Conservation (phyloP, 352 stramenopile species). For the Phytophthora palmivora region DNA sequence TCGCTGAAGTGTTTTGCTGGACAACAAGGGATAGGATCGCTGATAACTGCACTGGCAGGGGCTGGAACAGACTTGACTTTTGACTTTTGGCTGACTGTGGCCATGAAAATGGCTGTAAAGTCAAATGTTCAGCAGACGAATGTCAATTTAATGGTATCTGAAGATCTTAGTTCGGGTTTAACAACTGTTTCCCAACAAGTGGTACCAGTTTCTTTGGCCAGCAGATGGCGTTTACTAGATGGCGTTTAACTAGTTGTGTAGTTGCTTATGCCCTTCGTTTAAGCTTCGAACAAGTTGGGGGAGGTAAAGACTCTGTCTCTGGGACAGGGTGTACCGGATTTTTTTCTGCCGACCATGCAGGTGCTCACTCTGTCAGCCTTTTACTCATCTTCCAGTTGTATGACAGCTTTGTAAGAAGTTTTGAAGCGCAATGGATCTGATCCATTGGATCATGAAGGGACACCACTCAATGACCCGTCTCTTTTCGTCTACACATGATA, state of each 20-base stretch:
- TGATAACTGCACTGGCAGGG: too few relatives aligned
- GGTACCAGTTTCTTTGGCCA: neutral
- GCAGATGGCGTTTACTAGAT: too few relatives aligned
- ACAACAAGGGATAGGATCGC: neutral
- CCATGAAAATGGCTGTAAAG: neutral
- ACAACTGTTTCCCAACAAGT: neutral
- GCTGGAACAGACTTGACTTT: too few relatives aligned
- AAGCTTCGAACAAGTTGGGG: conserved; percentile 1
- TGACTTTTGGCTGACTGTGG: too few relatives aligned
- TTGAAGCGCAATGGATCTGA: too few relatives aligned
- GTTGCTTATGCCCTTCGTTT: neutral
- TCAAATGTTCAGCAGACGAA: neutral
- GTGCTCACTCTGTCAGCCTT: neutral
- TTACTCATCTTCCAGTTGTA: too few relatives aligned
- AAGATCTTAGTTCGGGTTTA: too few relatives aligned
- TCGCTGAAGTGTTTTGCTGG: conserved; percentile 1
- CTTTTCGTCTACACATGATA: conserved; percentile 29
- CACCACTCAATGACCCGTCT: conserved; percentile 7
- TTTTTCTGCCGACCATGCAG: neutral
- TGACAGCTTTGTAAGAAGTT: too few relatives aligned
- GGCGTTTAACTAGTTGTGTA: too few relatives aligned
- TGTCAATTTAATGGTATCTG: neutral
- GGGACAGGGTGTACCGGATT: conserved; percentile 3
- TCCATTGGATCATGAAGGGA: conserved; percentile 19
- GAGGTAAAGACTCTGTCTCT: conserved; percentile 14